These are phyloP conservation scores for Cnidoscolus chayamansa DNA, from an alignment of 441 rosid species.

Conservation along the genomic window DNA sequence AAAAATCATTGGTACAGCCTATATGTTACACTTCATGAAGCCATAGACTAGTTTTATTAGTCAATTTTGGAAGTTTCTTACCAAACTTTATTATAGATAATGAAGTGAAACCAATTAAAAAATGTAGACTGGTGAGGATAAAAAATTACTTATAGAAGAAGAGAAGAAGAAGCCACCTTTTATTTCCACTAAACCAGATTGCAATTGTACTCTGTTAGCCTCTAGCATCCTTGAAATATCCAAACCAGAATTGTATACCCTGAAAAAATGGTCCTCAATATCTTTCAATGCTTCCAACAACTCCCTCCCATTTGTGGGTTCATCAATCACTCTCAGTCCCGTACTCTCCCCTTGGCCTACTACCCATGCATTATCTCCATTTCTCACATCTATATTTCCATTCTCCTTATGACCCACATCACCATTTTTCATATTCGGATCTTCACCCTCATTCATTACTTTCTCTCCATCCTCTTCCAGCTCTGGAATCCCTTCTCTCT, in stretches of 20 bases:
- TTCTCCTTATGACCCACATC: conserved; percentile 22
- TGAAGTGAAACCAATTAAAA: conserved; percentile 6
- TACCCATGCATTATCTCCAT: conserved; percentile 18
- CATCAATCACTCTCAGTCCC: conserved; percentile 31
- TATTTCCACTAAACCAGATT: conserved; percentile 42
- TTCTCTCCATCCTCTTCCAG: conserved; percentile 46
- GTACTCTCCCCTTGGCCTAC: conserved; percentile 21
- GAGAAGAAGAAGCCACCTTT: conserved; percentile 33
- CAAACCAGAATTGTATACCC: conserved; percentile 54
- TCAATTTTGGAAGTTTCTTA: neutral
- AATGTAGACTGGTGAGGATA: neutral
- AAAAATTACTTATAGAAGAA: neutral
- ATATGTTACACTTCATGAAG: neutral
- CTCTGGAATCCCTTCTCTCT: conserved; percentile 50
- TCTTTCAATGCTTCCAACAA: conserved; percentile 53
- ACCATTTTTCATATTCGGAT: conserved; percentile 19
- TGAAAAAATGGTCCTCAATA: conserved; percentile 49
- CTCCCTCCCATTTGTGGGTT: conserved; percentile 40
- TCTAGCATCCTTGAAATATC: conserved; percentile 59
- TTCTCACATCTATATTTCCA: conserved; percentile 19
- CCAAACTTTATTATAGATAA: neutral
- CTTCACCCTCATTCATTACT: conserved; percentile 22
- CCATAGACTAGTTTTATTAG: neutral
- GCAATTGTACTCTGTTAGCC: conserved; percentile 44
- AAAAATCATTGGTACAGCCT: neutral